phyloP scores from a whole-genome alignment of 257 asterid species.

The Solanum clarkiae region DNA sequence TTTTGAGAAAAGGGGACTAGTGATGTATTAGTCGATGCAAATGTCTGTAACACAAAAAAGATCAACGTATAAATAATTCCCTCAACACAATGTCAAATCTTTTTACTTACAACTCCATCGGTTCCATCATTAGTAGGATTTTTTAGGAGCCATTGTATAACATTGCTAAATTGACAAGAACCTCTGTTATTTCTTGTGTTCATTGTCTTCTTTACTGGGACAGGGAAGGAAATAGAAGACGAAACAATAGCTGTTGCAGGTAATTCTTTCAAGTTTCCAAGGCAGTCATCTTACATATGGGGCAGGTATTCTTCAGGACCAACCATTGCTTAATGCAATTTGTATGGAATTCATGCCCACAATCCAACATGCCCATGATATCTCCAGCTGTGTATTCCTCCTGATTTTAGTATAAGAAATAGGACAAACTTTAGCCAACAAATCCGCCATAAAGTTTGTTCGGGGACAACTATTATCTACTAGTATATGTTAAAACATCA shows the following conservation, averaged over 20 bases:
- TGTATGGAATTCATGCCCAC: conserved; percentile 81
- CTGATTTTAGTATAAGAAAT: conserved; percentile 16
- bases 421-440: not conserved
- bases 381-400: conserved; percentile 62
- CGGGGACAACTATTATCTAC: not conserved
- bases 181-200: not conserved
- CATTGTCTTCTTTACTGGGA: not conserved
- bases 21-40: not conserved
- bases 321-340: conserved; percentile 84
- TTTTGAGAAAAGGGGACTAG: not conserved
- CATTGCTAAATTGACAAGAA: not conserved
- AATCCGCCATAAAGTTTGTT: not conserved
- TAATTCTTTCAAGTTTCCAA: conserved; percentile 27
- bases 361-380: conserved; percentile 51
- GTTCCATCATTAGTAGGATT: not conserved
- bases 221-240: not conserved
- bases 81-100: not conserved
- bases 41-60: not conserved
- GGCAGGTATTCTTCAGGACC: conserved; percentile 64
- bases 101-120: not conserved
- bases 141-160: not conserved
- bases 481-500: not conserved
- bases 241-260: not conserved
- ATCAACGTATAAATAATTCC: not conserved
- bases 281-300: conserved; percentile 75